Conservation (phyloP, 768 basidiomycete species). For the Amanita rimosa region DNA sequence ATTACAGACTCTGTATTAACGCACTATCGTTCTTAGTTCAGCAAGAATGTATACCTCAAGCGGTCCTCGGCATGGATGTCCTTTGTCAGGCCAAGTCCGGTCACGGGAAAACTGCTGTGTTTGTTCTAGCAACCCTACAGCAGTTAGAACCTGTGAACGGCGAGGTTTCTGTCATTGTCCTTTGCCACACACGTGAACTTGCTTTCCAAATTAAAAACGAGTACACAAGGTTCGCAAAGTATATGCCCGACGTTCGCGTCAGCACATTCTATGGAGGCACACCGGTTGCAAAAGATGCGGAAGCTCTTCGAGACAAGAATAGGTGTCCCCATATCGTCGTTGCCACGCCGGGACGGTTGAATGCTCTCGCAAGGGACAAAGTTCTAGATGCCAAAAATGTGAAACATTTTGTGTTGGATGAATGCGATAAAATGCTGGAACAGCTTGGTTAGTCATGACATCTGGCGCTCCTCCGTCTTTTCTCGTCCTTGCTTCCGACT, state of each 20-base stretch:
- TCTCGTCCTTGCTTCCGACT: conserved; percentile 4
- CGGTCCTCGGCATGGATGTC: conserved; percentile 98
- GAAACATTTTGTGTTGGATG: conserved; percentile 99
- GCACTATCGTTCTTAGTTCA: conserved; percentile 52
- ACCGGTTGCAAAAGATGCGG: conserved; percentile 87
- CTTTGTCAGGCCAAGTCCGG: conserved; percentile 99
- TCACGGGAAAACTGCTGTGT: conserved; percentile 97
- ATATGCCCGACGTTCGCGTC: conserved; percentile 98
- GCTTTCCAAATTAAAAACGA: conserved; percentile 99
- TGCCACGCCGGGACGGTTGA: conserved; percentile 94
- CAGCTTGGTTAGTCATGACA: conserved; percentile 97
- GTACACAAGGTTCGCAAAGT: conserved; percentile 98
- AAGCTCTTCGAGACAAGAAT: conserved; percentile 86
- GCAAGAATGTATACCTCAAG: conserved; percentile 99
- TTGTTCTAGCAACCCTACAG: conserved; percentile 95
- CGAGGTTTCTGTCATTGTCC: conserved; percentile 94
- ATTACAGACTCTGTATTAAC: background rate
- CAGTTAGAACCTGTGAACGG: conserved; percentile 98
- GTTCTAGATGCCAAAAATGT: conserved; percentile 89
- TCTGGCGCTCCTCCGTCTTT: conserved; percentile 16
- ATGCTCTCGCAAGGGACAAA: conserved; percentile 93
- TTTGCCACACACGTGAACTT: conserved; percentile 98
- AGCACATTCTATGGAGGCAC: conserved; percentile 98
- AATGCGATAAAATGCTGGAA: conserved; percentile 99
- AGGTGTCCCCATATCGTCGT: conserved; percentile 99